These are phyloP conservation scores for Hirschfeldia incana DNA, from an alignment of 345 rosid species.

Conservation along the genomic window DNA sequence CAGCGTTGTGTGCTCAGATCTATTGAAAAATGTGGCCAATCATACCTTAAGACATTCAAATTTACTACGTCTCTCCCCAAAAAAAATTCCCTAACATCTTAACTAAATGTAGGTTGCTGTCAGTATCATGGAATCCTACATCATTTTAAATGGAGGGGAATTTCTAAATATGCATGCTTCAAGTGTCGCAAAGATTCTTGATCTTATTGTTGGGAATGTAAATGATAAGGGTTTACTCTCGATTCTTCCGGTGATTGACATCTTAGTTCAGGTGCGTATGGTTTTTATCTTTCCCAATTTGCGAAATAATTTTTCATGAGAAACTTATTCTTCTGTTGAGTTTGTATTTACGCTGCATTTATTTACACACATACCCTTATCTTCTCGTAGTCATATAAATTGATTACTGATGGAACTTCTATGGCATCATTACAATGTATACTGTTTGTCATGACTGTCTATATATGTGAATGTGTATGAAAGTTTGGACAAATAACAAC, in stretches of 20 bases:
- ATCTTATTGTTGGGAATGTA: conserved; percentile 90
- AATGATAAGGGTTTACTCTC: conserved; percentile 81
- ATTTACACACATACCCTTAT: not conserved
- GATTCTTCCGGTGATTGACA: conserved; percentile 81
- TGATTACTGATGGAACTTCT: not conserved
- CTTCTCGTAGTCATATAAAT: not conserved
- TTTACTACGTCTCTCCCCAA: conserved; percentile 3
- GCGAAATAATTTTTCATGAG: not conserved
- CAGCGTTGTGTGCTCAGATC: not conserved
- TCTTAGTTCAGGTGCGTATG: conserved; percentile 75
- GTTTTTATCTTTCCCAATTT: conserved; percentile 11
- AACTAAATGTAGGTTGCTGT: conserved; percentile 67
- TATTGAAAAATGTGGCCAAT: not conserved
- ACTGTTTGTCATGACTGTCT: conserved; percentile 1
- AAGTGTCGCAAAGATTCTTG: conserved; percentile 83
- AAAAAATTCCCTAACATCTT: conserved; percentile 14
- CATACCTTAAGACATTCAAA: conserved; percentile 3
- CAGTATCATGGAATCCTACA: conserved; percentile 72
- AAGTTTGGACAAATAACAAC: conserved; percentile 5
- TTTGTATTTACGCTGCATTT: conserved; percentile 11
- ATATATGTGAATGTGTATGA: conserved; percentile 9
- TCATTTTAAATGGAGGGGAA: conserved; percentile 79
- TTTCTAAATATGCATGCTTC: conserved; percentile 80
- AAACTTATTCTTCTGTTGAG: not conserved
- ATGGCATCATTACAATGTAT: conserved; percentile 3